These are phyloP conservation scores for Volvox reticuliferus DNA, from an alignment of 139 green algal species.

Conservation along the genomic window DNA sequence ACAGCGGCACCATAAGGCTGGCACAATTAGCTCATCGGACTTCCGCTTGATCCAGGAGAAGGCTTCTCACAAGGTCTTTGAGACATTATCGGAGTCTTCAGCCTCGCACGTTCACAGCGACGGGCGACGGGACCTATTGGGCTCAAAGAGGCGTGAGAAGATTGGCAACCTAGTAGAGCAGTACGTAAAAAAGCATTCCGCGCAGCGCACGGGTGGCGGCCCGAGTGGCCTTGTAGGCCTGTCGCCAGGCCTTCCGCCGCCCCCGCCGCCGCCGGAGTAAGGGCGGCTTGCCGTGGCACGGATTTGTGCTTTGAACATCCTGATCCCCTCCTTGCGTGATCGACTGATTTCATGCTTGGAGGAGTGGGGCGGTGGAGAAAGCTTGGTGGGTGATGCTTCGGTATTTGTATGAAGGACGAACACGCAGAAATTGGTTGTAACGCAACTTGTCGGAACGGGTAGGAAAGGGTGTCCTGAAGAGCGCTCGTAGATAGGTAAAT, in stretches of 20 bases:
- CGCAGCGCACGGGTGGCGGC: background rate
- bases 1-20: conserved; percentile 33
- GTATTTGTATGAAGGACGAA: no score
- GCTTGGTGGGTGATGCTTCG: no score
- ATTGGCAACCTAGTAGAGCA: conserved; percentile 31
- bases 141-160: conserved; percentile 31
- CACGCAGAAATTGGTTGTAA: no score
- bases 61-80: conserved; percentile 24
- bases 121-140: conserved; percentile 26
- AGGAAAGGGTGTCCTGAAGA: no score
- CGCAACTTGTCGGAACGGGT: no score
- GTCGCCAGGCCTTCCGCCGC: background rate
- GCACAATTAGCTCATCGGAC: conserved; percentile 3
- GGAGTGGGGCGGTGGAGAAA: no score
- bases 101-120: background rate
- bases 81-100: conserved; percentile 4
- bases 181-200: conserved; percentile 29
- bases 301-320: no score
- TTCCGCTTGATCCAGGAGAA: conserved; percentile 43
- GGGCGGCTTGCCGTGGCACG: no score
- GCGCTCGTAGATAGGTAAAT: no score
- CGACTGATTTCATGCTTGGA: no score
- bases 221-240: background rate
- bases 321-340: no score
- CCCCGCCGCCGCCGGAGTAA: background rate